Conservation (phyloP, 1,139 yeast species). For the Kodamaea sp. region DNA sequence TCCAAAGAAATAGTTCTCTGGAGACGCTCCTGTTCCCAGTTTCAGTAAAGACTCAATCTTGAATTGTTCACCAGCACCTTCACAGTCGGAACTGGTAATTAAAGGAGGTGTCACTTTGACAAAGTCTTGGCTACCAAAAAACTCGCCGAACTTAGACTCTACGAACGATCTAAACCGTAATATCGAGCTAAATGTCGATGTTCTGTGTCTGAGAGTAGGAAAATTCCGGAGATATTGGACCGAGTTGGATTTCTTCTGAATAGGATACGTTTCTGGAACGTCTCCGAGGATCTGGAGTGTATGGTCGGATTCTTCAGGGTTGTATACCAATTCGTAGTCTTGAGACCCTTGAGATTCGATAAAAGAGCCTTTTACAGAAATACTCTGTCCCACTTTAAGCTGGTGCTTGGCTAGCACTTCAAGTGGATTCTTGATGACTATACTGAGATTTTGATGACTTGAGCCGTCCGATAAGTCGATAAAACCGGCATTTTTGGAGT, state of each 20-base stretch:
- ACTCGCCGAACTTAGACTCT: conserved; percentile 54
- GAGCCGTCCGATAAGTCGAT: conserved; percentile 83
- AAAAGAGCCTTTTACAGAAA: conserved; percentile 36
- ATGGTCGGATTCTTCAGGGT: conserved; percentile 25
- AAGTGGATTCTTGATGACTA: conserved; percentile 48
- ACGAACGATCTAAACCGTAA: conserved; percentile 71
- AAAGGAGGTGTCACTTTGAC: conserved; percentile 83
- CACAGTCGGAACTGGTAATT: conserved; percentile 89
- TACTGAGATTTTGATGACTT: conserved; percentile 51
- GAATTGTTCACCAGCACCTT: conserved; percentile 96
- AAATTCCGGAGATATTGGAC: conserved; percentile 63
- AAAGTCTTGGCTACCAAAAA: conserved; percentile 56
- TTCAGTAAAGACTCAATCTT: conserved; percentile 38
- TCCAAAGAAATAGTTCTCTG: conserved; percentile 57
- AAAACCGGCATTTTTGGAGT: conserved; percentile 75
- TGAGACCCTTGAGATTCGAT: conserved; percentile 34
- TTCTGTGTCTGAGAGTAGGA: conserved; percentile 81
- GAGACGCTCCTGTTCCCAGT: conserved; percentile 1
- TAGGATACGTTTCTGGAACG: conserved; percentile 68
- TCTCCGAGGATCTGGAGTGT: conserved; percentile 43
- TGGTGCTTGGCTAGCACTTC: conserved; percentile 49
- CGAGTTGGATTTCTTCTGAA: conserved; percentile 77
- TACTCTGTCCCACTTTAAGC: conserved; percentile 45
- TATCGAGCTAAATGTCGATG: conserved; percentile 63
- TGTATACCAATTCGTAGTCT: conserved; percentile 31